phyloP scores from a whole-genome alignment of 176 grass and related monocot species.

The Microstegium vimineum region DNA sequence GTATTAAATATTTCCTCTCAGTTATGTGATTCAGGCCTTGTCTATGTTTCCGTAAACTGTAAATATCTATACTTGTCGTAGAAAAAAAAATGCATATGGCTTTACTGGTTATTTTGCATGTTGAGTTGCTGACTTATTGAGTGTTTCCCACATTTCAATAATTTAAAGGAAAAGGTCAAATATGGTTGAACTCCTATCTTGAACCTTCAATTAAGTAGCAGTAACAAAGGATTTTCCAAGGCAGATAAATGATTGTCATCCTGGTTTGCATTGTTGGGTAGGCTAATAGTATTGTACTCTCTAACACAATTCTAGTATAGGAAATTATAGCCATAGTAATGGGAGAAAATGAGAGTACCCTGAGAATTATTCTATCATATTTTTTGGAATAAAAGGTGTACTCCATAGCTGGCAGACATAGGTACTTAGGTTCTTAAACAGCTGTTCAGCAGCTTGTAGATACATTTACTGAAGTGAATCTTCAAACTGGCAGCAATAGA shows the following conservation, averaged over 20 bases:
- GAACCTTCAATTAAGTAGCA: neutral
- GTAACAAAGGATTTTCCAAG: neutral
- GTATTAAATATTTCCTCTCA: slow-evolving; percentile 33
- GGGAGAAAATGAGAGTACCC: neutral
- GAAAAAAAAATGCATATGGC: neutral
- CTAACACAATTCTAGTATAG: neutral
- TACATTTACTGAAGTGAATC: slow-evolving; percentile 20
- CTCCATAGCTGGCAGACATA: neutral
- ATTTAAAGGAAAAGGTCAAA: neutral
- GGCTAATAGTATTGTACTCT: neutral
- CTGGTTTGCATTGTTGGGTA: neutral
- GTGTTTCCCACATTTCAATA: neutral
- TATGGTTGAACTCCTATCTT: neutral
- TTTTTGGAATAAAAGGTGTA: neutral
- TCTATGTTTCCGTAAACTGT: neutral
- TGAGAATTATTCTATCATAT: neutral
- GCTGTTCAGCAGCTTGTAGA: slow-evolving; percentile 6
- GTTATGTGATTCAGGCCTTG: slow-evolving; percentile 20
- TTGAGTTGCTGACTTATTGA: slow-evolving; percentile 10
- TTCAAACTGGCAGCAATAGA: neutral
- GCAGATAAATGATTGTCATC: neutral
- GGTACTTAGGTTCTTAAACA: slow-evolving; percentile 1
- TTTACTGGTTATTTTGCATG: neutral
- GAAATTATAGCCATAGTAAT: neutral
- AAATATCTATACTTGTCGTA: neutral